phyloP scores from a whole-genome alignment of 164 flowering plant species.

The Vitis rupestris region DNA sequence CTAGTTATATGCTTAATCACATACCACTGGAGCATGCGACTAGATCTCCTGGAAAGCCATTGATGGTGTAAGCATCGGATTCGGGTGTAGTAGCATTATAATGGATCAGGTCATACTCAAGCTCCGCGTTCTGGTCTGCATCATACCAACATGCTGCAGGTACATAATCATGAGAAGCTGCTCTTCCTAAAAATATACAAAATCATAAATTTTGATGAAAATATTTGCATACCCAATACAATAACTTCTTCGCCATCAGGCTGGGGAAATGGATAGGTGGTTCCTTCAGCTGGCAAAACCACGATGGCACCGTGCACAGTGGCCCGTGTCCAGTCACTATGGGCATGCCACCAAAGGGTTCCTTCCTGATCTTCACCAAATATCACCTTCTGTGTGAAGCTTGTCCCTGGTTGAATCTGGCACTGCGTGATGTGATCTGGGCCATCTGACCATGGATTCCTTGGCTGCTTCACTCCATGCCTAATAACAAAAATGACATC shows the following conservation, averaged over 20 bases:
- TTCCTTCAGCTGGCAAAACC: conserved; percentile 22
- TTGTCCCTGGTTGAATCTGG: conserved; percentile 31
- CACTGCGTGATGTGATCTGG: conserved; percentile 45
- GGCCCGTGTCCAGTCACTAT: conserved; percentile 47
- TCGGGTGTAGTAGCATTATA: conserved; percentile 19
- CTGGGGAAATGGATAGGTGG: conserved; percentile 34
- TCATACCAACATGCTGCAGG: conserved; percentile 25
- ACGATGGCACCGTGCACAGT: conserved; percentile 50
- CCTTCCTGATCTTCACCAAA: conserved; percentile 32
- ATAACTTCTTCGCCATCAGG: conserved; percentile 30
- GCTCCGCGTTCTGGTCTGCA: conserved; percentile 19
- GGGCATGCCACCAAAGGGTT: conserved; percentile 57
- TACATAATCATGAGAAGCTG: too few species aligned
- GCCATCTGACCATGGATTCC: conserved; percentile 50
- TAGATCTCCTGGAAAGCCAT: conserved; percentile 36
- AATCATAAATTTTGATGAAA: not conserved
- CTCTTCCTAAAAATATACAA: not conserved
- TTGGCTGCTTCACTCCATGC: conserved; percentile 54
- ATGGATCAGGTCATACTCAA: conserved; percentile 7
- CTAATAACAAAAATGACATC: conserved; percentile 6
- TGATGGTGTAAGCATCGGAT: conserved; percentile 31
- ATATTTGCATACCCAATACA: conserved; percentile 26
- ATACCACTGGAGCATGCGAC: conserved; percentile 26
- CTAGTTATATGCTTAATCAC: too few species aligned
- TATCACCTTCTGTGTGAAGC: conserved; percentile 24